Evolutionary conservation across 176 grass and related monocot genomes (phyloP).

Genomic region (Hordeum marinum): DNA sequence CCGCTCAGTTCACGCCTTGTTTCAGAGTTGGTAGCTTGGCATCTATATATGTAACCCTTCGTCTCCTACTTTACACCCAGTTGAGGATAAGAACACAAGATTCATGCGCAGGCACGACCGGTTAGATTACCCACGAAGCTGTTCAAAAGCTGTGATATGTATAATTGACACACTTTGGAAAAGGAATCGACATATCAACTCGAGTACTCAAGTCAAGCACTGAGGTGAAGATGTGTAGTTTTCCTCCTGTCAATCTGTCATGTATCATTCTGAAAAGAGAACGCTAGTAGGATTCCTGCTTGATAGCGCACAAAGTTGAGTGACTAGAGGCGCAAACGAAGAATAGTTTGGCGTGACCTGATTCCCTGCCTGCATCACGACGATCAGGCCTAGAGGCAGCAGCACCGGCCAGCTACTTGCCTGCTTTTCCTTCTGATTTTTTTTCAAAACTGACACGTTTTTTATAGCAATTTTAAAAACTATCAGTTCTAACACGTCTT

Average conservation of each 20-base stretch:
- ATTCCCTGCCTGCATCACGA: too few species aligned
- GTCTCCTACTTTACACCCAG: not conserved
- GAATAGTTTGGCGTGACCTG: not conserved
- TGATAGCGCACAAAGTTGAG: too few species aligned
- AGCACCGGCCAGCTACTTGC: not conserved
- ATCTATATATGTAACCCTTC: not conserved
- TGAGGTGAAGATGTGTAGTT: not conserved
- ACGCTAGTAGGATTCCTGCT: not conserved
- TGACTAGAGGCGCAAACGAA: not conserved
- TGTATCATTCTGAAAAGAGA: not conserved
- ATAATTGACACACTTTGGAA: not conserved
- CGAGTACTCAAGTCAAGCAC: conserved; percentile 1
- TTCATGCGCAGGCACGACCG: not conserved
- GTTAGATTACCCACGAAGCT: not conserved
- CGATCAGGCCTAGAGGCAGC: too few species aligned
- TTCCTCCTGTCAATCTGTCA: too few species aligned
- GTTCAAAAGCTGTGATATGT: not conserved
- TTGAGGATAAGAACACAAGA: not conserved
- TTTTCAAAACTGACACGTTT: too few species aligned
- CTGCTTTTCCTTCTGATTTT: too few species aligned
- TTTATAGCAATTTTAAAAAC: too few species aligned
- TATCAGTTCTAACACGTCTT: too few species aligned
- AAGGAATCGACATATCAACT: not conserved
- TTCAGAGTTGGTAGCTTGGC: not conserved
- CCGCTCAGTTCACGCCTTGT: not conserved